Conservation (phyloP, 2,329 filamentous ascomycete species). For the Aspergillus fischeri region DNA sequence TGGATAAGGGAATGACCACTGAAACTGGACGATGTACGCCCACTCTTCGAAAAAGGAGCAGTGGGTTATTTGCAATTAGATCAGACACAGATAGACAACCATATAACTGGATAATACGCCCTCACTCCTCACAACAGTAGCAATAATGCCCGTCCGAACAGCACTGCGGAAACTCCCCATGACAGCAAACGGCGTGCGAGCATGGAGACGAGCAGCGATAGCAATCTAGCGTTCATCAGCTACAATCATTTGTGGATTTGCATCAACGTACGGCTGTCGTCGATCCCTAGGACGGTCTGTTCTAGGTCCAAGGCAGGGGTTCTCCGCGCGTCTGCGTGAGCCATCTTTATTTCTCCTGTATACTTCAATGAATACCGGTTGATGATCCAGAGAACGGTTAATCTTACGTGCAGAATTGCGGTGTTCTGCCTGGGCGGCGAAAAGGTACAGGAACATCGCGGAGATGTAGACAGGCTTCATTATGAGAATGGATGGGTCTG, state of each 20-base stretch:
- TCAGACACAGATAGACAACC: neutral
- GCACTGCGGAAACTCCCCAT: constrained; percentile 10
- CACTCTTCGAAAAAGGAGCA: no score
- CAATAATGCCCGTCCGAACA: constrained; percentile 10
- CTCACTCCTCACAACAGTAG: constrained; percentile 10
- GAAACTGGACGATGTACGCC: no score
- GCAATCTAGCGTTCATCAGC: constrained; percentile 1
- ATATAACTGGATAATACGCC: neutral
- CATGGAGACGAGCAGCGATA: constrained; percentile 9
- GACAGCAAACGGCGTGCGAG: constrained; percentile 10
- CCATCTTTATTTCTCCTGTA: neutral
- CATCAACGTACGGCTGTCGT: neutral
- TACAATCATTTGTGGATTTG: neutral
- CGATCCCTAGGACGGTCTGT: neutral
- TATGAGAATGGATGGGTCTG: neutral
- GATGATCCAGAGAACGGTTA: neutral
- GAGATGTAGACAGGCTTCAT: neutral
- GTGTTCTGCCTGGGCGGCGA: neutral
- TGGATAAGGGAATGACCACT: no score
- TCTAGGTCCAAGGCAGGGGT: neutral
- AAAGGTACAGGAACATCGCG: neutral
- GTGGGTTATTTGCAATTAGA: neutral
- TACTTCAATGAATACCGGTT: neutral
- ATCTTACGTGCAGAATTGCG: neutral
- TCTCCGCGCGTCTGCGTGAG: neutral